Conservation (phyloP, 495 filamentous ascomycete species). For the Cryomyces minteri region DNA sequence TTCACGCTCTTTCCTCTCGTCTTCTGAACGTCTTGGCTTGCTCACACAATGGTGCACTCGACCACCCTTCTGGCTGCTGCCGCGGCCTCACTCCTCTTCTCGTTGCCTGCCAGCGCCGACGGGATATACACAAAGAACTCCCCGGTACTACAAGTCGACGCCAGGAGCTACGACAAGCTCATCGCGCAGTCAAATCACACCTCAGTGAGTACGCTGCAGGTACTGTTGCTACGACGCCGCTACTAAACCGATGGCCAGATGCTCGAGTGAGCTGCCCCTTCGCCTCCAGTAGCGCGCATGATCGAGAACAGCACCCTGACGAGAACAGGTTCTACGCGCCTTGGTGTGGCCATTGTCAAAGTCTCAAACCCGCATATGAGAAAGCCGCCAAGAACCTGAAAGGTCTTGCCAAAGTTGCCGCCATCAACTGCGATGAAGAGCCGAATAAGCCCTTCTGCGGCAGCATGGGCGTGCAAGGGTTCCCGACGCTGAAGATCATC, state of each 20-base stretch:
- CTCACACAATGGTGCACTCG: too few species aligned
- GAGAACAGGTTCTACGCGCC: constrained; percentile 68
- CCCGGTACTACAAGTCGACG: constrained; percentile 69
- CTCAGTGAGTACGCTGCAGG: constrained; percentile 40
- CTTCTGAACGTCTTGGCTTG: too few species aligned
- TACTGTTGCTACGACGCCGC: background rate
- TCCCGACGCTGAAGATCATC: constrained; percentile 92
- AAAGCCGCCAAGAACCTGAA: constrained; percentile 78
- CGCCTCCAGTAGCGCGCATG: too few species aligned
- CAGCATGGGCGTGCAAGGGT: constrained; percentile 79
- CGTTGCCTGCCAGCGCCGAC: constrained; percentile 43
- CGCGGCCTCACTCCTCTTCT: constrained; percentile 32
- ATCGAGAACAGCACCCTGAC: background rate
- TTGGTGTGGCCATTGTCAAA: constrained; percentile 95
- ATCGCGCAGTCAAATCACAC: constrained; percentile 83
- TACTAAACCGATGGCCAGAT: constrained; percentile 24
- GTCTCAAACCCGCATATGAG: constrained; percentile 87
- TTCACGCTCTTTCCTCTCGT: too few species aligned
- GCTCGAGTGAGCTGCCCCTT: constrained; percentile 37
- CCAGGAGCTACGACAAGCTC: constrained; percentile 65
- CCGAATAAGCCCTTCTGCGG: constrained; percentile 81
- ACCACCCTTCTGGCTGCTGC: constrained; percentile 15
- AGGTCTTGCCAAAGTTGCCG: constrained; percentile 77
- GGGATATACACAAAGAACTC: constrained; percentile 75
- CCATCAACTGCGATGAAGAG: constrained; percentile 91